Conservation (phyloP, 176 grass and related monocot species). For the Rhynchospora breviuscula region DNA sequence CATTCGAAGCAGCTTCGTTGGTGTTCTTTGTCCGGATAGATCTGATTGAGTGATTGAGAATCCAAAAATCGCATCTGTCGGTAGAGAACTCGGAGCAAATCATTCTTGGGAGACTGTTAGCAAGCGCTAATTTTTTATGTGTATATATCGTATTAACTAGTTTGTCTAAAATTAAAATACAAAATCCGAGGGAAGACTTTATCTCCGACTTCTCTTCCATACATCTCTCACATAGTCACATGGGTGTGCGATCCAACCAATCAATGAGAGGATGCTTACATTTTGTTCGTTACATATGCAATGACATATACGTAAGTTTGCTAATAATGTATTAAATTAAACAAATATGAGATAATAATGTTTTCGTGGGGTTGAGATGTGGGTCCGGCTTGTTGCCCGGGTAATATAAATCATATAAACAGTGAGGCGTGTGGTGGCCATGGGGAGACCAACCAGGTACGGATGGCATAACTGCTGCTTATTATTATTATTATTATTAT, state of each 20-base stretch:
- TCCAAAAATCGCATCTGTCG: no score
- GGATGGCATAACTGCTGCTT: background rate
- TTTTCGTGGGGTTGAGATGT: slow-evolving; percentile 1
- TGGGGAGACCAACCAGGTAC: background rate
- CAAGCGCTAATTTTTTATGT: background rate
- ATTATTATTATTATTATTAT: background rate
- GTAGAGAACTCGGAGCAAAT: background rate
- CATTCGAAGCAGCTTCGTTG: background rate
- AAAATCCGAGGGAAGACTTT: background rate
- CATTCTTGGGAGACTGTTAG: background rate
- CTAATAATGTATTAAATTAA: background rate
- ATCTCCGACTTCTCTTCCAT: background rate
- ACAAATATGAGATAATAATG: background rate
- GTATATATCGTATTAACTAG: no score
- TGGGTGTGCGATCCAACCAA: background rate
- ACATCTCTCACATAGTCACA: background rate
- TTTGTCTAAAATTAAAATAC: background rate
- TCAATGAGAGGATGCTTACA: slow-evolving; percentile 1
- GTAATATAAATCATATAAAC: background rate
- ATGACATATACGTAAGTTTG: slow-evolving; percentile 10
- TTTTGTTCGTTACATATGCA: slow-evolving; percentile 5
- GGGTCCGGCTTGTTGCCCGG: background rate
- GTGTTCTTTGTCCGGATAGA: background rate
- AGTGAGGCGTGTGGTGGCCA: slow-evolving; percentile 13
- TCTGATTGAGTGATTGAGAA: background rate